phyloP scores from a whole-genome alignment of 192 early-diverging fungal genomes.

The Umbelopsis sp. region DNA sequence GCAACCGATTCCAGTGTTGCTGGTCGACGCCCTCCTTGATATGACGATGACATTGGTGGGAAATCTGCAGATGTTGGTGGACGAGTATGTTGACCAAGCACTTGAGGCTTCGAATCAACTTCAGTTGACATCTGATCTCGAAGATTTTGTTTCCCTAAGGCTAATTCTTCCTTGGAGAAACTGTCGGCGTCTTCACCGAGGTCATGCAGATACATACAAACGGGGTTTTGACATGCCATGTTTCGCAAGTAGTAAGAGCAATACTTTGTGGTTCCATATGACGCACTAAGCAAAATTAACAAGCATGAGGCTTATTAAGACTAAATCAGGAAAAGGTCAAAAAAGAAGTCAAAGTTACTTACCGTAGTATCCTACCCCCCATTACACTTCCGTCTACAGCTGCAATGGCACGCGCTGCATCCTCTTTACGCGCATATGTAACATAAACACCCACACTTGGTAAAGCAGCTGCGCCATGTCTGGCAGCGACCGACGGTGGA shows the following conservation, averaged over 20 bases:
- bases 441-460: constrained; percentile 87
- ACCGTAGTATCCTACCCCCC: constrained; percentile 87
- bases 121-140: constrained; percentile 45
- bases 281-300: constrained; percentile 62
- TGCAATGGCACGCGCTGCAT: constrained; percentile 90
- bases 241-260: constrained; percentile 94
- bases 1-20: constrained; percentile 26
- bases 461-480: constrained; percentile 36
- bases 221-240: constrained; percentile 90
- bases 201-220: constrained; percentile 95
- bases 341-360: constrained; percentile 15
- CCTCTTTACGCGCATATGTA: constrained; percentile 89
- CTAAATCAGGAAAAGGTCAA: background rate
- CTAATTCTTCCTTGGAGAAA: constrained; percentile 89
- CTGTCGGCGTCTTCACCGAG: constrained; percentile 92
- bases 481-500: constrained; percentile 47
- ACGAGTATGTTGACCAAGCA: constrained; percentile 1
- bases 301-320: background rate
- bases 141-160: constrained; percentile 62
- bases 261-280: constrained; percentile 98
- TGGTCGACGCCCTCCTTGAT: constrained; percentile 10
- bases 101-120: constrained; percentile 20
- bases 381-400: constrained; percentile 91
- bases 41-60: constrained; percentile 23
- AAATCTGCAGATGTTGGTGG: constrained; percentile 24